Base-by-base conservation (phyloP, 202 grass and related monocot genomes). In the Bolboschoenoplectus hybrid region DNA sequence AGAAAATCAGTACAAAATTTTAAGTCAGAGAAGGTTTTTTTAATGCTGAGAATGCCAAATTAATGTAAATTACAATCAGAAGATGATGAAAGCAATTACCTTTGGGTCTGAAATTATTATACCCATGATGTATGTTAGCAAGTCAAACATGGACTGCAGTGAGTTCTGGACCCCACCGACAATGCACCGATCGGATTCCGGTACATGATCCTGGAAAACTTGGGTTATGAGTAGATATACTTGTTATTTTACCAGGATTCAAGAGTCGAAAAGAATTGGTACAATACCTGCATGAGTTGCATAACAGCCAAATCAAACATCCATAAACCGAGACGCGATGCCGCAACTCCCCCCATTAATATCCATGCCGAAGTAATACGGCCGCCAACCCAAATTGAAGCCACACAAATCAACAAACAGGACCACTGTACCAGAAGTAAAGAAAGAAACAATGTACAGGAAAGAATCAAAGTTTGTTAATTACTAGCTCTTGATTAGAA, bases 91-190 rank as follows among this genome's bases (percentile, higher is more conserved):
- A 64, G 5, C 2, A 68, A 81, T 41, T 63, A 97, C 95, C 91
- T 83, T 89, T 12, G 95, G 95, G 56, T 98, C 91, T 38, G 95
- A 98, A 80, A 98, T 84, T 69, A 98, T 85, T 85, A 95, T 89
- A 67, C 93, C 95, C 95, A 98, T 95, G 84, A 91, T 62, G 87
- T 95, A 98, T 46, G 93, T 94, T 41, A 98, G 90, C 74, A 98
- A 85, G 50, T 95, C 95, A 85, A 98, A 90, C 76, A 90, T 85
- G 65, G 95, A 98, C 69, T 98, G 95, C 63, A 98, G 86, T 17
- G 95, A 98, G 78, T 90, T 98, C 81, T 98, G 95, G 19, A 94
- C 95, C 1, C 95, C 95, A 5, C 93, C 95, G 0, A 98, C 95
- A 11, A 93, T 82, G 86, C 93, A 98, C 74, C 95, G 84, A 14